phyloP scores from a whole-genome alignment of 1,284 basidiomycete genomes.

The Fomitopsis schrenkii region DNA sequence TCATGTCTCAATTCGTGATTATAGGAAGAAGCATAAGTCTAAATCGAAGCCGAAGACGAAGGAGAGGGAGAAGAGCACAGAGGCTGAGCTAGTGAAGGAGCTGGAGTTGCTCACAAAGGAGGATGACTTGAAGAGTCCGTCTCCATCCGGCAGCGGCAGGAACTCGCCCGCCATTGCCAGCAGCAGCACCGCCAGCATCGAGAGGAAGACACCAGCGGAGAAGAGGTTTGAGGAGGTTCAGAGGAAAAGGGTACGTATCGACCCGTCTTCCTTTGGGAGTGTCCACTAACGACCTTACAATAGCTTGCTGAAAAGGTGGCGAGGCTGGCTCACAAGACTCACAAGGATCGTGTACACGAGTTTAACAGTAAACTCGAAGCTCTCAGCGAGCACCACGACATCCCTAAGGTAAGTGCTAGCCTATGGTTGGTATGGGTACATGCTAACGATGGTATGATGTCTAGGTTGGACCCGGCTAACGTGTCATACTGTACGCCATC shows the following conservation, averaged over 20 bases:
- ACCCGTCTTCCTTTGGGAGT: constrained; percentile 8
- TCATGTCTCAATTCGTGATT: constrained; percentile 34
- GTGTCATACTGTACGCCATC: not conserved
- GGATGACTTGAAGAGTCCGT: constrained; percentile 35
- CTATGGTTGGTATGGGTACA: constrained; percentile 11
- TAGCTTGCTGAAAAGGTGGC: constrained; percentile 81
- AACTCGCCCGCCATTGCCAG: constrained; percentile 46
- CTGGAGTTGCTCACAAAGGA: constrained; percentile 41
- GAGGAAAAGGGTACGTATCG: constrained; percentile 67
- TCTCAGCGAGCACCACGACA: constrained; percentile 91
- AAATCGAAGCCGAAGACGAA: constrained; percentile 61
- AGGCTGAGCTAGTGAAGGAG: constrained; percentile 45
- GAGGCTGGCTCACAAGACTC: constrained; percentile 81
- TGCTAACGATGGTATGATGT: constrained; percentile 18
- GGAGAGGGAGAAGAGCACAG: constrained; percentile 33
- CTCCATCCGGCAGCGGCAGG: constrained; percentile 52
- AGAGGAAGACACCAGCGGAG: constrained; percentile 86
- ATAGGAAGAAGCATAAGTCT: constrained; percentile 86
- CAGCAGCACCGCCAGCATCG: constrained; percentile 27
- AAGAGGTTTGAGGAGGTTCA: constrained; percentile 85
- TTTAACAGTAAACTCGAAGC: constrained; percentile 88
- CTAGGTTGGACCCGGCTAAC: constrained; percentile 77
- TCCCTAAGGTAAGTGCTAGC: constrained; percentile 69
- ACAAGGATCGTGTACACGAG: constrained; percentile 93
- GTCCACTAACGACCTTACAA: not conserved